Conservation (phyloP, 2,329 filamentous ascomycete genomes). For the Nemania sp. region DNA sequence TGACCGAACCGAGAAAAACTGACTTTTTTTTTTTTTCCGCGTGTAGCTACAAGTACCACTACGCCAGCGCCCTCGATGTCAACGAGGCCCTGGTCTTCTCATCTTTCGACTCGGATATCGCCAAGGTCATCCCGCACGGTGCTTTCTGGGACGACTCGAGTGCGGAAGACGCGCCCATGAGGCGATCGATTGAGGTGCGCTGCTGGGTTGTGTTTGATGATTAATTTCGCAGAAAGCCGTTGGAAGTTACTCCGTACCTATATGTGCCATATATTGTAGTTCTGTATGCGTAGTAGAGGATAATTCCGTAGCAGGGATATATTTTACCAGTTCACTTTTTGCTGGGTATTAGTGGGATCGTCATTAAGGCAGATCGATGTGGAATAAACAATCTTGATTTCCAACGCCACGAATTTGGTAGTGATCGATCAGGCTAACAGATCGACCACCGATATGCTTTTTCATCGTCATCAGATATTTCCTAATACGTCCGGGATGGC, state of each 20-base stretch:
- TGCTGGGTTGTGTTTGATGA: conserved; percentile 38
- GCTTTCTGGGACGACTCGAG: conserved; percentile 38
- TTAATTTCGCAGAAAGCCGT: conserved; percentile 1
- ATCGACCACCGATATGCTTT: not conserved
- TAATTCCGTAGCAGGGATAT: conserved; percentile 1
- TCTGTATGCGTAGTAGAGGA: no score
- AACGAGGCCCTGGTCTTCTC: conserved; percentile 37
- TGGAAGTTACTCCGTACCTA: no score
- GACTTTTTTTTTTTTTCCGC: no score
- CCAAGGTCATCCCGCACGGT: conserved; percentile 36
- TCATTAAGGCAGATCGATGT: not conserved
- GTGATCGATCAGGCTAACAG: conserved; percentile 8
- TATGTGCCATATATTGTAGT: conserved; percentile 1
- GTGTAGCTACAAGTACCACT: conserved; percentile 36
- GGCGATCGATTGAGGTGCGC: conserved; percentile 37
- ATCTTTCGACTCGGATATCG: conserved; percentile 36
- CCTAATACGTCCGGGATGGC: not conserved
- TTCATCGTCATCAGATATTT: conserved; percentile 10
- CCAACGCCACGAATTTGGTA: conserved; percentile 1
- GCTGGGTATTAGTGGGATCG: conserved; percentile 1
- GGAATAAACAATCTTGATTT: conserved; percentile 14
- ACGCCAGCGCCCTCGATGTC: conserved; percentile 33
- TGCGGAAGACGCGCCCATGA: conserved; percentile 31
- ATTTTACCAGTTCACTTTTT: no score
- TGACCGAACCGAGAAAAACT: conserved; percentile 12